Evolutionary conservation across 2,329 filamentous ascomycete genomes (phyloP).

Genomic region (Talaromyces piceae): DNA sequence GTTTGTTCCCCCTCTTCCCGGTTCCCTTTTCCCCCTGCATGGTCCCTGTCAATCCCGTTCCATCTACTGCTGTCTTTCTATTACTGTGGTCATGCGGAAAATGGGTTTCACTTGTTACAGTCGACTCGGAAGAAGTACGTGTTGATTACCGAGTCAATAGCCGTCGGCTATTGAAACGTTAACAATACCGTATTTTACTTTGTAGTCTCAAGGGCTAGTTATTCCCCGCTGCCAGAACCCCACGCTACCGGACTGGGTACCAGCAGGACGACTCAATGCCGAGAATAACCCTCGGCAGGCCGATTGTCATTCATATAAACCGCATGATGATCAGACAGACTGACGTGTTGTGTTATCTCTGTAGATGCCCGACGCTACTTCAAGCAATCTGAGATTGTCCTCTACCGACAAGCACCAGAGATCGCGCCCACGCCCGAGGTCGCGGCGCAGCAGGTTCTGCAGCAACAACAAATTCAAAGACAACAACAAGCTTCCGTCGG

Average conservation of each 20-base stretch:
- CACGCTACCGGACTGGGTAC: slow-evolving; percentile 1
- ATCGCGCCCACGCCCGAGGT: slow-evolving; percentile 35
- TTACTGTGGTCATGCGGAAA: neutral
- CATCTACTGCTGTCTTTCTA: neutral
- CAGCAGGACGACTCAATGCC: neutral
- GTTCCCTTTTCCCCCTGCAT: slow-evolving; percentile 11
- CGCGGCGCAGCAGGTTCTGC: slow-evolving; percentile 33
- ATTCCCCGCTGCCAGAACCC: neutral
- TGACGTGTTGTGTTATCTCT: neutral
- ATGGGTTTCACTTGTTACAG: neutral
- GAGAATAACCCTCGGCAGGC: neutral
- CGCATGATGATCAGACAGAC: no score
- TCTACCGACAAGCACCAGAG: slow-evolving; percentile 68
- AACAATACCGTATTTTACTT: slow-evolving; percentile 5
- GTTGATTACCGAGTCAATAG: slow-evolving; percentile 18
- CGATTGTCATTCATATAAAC: neutral
- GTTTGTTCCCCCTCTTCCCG: slow-evolving; percentile 32
- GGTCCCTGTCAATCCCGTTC: neutral
- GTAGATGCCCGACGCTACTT: slow-evolving; percentile 93
- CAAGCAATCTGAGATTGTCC: slow-evolving; percentile 97
- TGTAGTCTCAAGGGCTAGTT: neutral
- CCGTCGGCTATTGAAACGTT: slow-evolving; percentile 29
- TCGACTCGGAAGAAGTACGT: neutral
- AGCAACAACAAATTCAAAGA: slow-evolving; percentile 27
- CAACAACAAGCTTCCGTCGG: slow-evolving; percentile 10